Base-by-base conservation (phyloP, 371 early-diverging fungal genomes). In the Mucor saturninus region DNA sequence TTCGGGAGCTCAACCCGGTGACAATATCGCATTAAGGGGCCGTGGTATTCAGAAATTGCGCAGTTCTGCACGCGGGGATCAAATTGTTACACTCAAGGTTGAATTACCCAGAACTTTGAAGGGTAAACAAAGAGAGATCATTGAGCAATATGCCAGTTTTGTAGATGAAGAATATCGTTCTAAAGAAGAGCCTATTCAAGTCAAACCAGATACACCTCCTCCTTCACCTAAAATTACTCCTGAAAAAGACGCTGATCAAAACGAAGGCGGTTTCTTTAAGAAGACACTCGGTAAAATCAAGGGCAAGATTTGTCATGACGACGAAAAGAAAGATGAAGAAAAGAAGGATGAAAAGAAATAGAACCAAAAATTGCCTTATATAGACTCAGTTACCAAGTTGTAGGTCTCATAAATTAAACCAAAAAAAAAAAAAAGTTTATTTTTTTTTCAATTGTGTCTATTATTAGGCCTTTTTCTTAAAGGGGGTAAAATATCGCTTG, bases 1-100 rank as follows among this genome's bases (percentile, higher is more conserved):
- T 5, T 65, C 90, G 5, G 96, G 95, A 26, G 84, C 92, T 21
- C 98, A 97, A 69, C 93, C 96, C 0, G 90, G 88, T 13, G 96
- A 95, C 32, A 81, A 83, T 51, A 89, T 89, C 64, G 76, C 88
- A 11, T 73, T 97, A 65, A 83, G 89, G 62, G 80, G 81, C 9
- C 86, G 92, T 29, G 98, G 98, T 50, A 86, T 93, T 29, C 76
- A 78, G 54, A 71, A 81, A 37, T 53, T 91, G 31, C 79, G 81
- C 39, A 65, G 71, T 14, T 69, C 71, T 6, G 73, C 68, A 10
- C 81, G 89, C 30, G 97, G 97, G 29, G 95, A 97, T 75, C 94
- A 95, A 76, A 90, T 86, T 59, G 89, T 97, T 15, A 89, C 85
- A 10, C 68, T 97, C 14, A 88, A 91, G 61, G 86, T 97, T 5